Evolutionary conservation across 1,139 yeast species (phyloP), one percentile per base, ranked within the genome.

Genomic region (Kluyveromyces sp.): DNA sequence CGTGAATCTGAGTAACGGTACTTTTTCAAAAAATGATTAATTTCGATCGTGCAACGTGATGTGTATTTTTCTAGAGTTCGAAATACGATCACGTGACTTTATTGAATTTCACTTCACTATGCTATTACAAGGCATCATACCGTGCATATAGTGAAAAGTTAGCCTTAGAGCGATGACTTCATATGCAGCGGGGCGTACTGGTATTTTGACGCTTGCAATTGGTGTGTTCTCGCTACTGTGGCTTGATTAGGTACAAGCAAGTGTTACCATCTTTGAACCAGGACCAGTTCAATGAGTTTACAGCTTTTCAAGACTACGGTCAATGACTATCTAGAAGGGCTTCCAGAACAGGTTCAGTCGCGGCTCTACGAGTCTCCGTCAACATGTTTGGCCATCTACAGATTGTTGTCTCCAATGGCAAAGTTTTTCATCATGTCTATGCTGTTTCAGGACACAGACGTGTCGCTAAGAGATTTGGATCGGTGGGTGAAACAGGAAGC

Each of bases 381-480:
- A 13, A 87, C 98, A 45, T 89, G 97, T 60, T 70, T 92, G 41
- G 94, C 98, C 2, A 82, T 92, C 18, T 89, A 81, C 62, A 74
- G 98, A 50, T 70, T 92, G 48, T 71, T 94, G 26, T 96, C 98
- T 0, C 81, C 92, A 15, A 67, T 92, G 57, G 95, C 96, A 22
- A 89, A 92, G 61, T 83, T 87, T 64, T 81, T 83, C 56, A 79
- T 92, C 42, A 83, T 87, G 88, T 74, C 92, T 9, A 78, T 89
- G 83, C 69, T 94, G 15, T 92, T 87, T 65, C 77, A 81, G 54
- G 94, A 86, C 45, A 76, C 77, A 41, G 86, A 94, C 1, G 74
- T 84, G 9, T 74, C 83, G 2, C 65, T 80, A 31, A 69, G 77
- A 33, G 88, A 82, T 52, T 64, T 89, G 48, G 94, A 83, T 54